Evolutionary conservation across 164 flowering plant genomes (phyloP).

Genomic region (Malania oleifera): DNA sequence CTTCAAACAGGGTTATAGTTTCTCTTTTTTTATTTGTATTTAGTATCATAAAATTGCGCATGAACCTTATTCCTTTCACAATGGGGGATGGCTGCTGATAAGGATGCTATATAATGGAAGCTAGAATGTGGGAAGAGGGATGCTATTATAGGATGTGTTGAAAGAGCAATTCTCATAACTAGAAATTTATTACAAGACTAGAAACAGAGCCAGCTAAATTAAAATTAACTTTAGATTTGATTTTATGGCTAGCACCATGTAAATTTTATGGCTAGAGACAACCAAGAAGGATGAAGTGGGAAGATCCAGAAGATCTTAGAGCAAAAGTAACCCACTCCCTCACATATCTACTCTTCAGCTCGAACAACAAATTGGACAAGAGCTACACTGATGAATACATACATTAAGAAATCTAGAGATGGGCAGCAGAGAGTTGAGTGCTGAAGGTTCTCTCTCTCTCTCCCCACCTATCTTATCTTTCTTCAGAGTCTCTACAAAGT

Average conservation of each 20-base stretch:
- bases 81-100: too few relatives aligned
- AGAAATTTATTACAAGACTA: not conserved
- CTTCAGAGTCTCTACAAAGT: not conserved
- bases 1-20: too few relatives aligned
- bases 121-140: too few relatives aligned
- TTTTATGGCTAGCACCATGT: constrained; percentile 11
- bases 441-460: too few relatives aligned
- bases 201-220: constrained; percentile 10
- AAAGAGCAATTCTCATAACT: not conserved
- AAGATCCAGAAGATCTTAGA: not conserved
- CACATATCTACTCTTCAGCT: not conserved
- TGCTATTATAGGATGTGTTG: too few relatives aligned
- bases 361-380: not conserved
- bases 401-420: too few relatives aligned
- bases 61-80: too few relatives aligned
- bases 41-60: too few relatives aligned
- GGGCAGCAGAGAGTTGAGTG: constrained; percentile 2
- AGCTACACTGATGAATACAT: not conserved
- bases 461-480: not conserved
- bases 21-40: too few relatives aligned
- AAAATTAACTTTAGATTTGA: constrained; percentile 10
- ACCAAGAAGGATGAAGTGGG: not conserved
- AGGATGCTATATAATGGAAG: too few relatives aligned
- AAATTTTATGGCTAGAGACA: not conserved
- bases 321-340: not conserved